Conservation (phyloP, 2,329 filamentous ascomycete genomes). For the Neophaeococcomyces aloes region DNA sequence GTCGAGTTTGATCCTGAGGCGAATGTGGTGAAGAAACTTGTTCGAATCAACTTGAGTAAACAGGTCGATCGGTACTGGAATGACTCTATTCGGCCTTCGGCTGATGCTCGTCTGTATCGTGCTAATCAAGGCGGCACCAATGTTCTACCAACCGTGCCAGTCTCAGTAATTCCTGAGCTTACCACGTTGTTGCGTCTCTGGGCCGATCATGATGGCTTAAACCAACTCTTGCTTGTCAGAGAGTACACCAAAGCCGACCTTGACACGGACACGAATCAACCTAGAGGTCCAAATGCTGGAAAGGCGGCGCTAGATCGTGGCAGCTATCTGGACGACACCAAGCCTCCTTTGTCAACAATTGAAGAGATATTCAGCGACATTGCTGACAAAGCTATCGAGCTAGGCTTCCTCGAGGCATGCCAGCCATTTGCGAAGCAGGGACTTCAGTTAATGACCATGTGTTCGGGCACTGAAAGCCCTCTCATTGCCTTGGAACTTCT, state of each 20-base stretch:
- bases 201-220: no score
- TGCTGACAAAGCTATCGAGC: constrained; percentile 20
- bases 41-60: no score
- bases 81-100: no score
- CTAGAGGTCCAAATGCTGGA: background rate
- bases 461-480: constrained; percentile 67
- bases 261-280: background rate
- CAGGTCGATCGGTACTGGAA: no score
- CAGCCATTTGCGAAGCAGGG: constrained; percentile 27
- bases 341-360: constrained; percentile 38
- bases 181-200: no score
- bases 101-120: no score
- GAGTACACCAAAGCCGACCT: background rate
- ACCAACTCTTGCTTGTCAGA: no score
- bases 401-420: constrained; percentile 26
- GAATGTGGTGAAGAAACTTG: no score
- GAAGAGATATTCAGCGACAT: constrained; percentile 43
- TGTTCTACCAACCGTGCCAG: no score
- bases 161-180: no score
- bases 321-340: constrained; percentile 8
- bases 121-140: no score
- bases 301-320: background rate
- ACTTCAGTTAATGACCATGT: constrained; percentile 58
- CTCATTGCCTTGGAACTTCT: constrained; percentile 55
- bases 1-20: no score